Percentiles rank a stretch among this genome's conserved stretches.
These are phyloP conservation scores for Wickerhamomyces silvicola DNA, from an alignment of 805 yeast species.

Conservation along the genomic window DNA sequence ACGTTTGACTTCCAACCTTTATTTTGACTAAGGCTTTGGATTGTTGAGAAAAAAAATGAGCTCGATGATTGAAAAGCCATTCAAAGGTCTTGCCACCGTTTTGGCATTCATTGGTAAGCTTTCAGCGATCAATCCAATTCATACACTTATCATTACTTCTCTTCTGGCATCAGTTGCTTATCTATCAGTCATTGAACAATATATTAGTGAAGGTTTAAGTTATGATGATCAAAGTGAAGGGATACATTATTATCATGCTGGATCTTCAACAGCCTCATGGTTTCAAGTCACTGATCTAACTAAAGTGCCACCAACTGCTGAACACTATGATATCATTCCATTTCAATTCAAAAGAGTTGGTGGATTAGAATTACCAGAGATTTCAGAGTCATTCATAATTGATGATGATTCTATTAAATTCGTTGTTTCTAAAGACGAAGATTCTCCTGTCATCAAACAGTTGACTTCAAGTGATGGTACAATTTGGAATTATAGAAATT, in stretches of 20 bases:
- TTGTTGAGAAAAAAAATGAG: too few relatives aligned
- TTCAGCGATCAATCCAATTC: slow-evolving; percentile 82
- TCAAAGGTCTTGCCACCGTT: slow-evolving; percentile 25
- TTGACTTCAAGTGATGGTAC: slow-evolving; percentile 34
- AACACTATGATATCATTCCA: slow-evolving; percentile 46
- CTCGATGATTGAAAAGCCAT: slow-evolving; percentile 22
- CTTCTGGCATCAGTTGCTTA: slow-evolving; percentile 77
- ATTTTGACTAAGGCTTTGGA: too few relatives aligned
- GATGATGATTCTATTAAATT: slow-evolving; percentile 38
- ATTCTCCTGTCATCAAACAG: slow-evolving; percentile 8
- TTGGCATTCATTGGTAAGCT: slow-evolving; percentile 43
- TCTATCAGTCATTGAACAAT: slow-evolving; percentile 65
- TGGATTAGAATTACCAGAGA: slow-evolving; percentile 33
- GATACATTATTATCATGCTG: slow-evolving; percentile 28
- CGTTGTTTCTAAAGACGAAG: slow-evolving; percentile 24
- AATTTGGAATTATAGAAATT: slow-evolving; percentile 53
- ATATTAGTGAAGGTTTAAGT: slow-evolving; percentile 31
- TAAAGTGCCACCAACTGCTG: slow-evolving; percentile 29
- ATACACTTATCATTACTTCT: slow-evolving; percentile 66
- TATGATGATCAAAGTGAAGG: slow-evolving; percentile 24
- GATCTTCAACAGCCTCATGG: slow-evolving; percentile 37
- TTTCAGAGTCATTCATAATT: slow-evolving; percentile 34
- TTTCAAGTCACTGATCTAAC: slow-evolving; percentile 36
- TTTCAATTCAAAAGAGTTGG: slow-evolving; percentile 47
- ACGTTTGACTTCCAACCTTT: too few relatives aligned